Conservation (phyloP, 2,329 filamentous ascomycete genomes). For the Epichloe aotearoae region DNA sequence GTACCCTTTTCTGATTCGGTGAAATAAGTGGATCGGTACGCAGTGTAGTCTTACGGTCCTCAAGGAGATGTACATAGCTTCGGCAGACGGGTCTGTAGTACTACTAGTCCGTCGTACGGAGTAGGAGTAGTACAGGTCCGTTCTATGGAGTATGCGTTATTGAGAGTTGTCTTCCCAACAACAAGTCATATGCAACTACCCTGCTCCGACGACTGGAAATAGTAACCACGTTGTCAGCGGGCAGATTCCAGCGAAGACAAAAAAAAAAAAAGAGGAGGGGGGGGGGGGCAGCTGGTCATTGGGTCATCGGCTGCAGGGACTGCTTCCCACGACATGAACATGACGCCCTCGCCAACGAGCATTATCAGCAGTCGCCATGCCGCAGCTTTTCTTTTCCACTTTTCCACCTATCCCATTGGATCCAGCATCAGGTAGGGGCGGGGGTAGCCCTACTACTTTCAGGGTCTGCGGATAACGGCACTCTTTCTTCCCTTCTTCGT, state of each 20-base stretch:
- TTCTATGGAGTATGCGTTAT: not conserved
- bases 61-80: not conserved
- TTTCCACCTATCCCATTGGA: not conserved
- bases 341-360: too few relatives aligned
- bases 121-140: not conserved
- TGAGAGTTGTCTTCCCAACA: not conserved
- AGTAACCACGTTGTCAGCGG: not conserved
- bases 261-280: too few relatives aligned
- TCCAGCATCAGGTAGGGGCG: not conserved
- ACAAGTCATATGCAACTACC: not conserved
- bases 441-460: not conserved
- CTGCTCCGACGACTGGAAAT: not conserved
- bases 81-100: not conserved
- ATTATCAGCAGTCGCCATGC: too few relatives aligned
- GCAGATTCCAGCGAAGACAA: not conserved
- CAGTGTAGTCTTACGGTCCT: too few relatives aligned
- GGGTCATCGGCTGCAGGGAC: not conserved
- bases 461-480: not conserved
- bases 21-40: too few relatives aligned
- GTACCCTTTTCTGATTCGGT: too few relatives aligned
- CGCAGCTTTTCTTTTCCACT: too few relatives aligned
- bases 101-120: not conserved
- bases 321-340: not conserved
- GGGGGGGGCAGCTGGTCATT: not conserved
- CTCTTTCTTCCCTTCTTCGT: not conserved